phyloP scores from a whole-genome alignment of 2,329 filamentous ascomycete species.

The Cercospora beticola region DNA sequence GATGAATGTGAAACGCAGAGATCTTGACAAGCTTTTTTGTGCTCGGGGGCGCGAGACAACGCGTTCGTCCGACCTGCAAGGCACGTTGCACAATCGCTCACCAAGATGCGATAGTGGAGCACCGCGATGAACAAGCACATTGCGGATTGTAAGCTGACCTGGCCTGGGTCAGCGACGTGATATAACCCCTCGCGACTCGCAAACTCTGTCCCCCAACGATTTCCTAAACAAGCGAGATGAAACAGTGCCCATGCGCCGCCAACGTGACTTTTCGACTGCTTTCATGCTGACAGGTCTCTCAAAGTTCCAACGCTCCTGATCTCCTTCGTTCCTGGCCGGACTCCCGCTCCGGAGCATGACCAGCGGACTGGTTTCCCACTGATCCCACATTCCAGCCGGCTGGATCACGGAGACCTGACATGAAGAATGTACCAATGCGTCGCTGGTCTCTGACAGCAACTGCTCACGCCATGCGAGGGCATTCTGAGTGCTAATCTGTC shows the following conservation, averaged over 20 bases:
- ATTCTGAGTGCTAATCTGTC: slow-evolving; percentile 7
- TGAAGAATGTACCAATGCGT: slow-evolving; percentile 26
- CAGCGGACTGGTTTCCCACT: background rate
- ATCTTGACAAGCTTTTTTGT: background rate
- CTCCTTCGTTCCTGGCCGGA: background rate
- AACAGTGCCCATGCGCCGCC: background rate
- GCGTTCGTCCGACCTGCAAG: slow-evolving; percentile 7
- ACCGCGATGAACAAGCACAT: background rate
- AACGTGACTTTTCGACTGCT: background rate
- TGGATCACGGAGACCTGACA: slow-evolving; percentile 16
- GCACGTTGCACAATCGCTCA: slow-evolving; percentile 2
- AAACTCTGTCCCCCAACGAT: background rate
- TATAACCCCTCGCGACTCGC: background rate
- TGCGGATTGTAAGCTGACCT: background rate
- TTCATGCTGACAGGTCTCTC: background rate
- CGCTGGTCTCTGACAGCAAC: slow-evolving; percentile 11
- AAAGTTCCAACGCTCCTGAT: background rate
- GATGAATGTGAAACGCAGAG: slow-evolving; percentile 9
- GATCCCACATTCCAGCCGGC: slow-evolving; percentile 27
- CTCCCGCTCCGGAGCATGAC: background rate
- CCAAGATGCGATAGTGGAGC: background rate
- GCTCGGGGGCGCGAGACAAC: background rate
- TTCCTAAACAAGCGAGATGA: slow-evolving; percentile 3
- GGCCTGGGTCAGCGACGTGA: background rate
- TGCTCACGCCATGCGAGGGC: slow-evolving; percentile 27